Evolutionary conservation across 2,329 filamentous ascomycete genomes (phyloP).

Genomic region (Claviceps quebecensis): DNA sequence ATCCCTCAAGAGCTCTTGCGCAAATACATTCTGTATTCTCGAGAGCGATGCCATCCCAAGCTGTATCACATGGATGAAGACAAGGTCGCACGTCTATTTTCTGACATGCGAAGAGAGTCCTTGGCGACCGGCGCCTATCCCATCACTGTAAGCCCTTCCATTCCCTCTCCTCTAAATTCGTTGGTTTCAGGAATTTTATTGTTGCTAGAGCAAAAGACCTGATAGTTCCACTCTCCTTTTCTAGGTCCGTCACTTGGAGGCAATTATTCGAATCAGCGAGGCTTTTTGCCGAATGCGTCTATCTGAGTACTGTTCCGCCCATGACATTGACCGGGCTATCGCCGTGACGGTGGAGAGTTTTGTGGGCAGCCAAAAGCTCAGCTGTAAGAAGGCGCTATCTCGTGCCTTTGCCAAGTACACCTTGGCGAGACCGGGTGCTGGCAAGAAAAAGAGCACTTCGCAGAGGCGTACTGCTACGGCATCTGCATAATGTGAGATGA

Average conservation of each 20-base stretch:
- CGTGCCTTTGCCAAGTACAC: constrained; percentile 95
- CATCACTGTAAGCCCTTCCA: constrained; percentile 62
- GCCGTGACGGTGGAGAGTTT: constrained; percentile 94
- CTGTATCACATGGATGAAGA: constrained; percentile 96
- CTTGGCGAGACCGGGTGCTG: constrained; percentile 33
- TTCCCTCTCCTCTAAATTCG: neutral
- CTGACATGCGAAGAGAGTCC: constrained; percentile 89
- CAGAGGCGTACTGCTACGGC: constrained; percentile 2
- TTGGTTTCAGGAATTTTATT: neutral
- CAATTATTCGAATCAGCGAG: constrained; percentile 90
- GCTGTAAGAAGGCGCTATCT: constrained; percentile 90
- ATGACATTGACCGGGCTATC: constrained; percentile 93
- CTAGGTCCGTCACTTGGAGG: constrained; percentile 91
- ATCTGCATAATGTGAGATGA: neutral
- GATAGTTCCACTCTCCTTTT: neutral
- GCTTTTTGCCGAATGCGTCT: constrained; percentile 95
- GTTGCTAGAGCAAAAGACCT: constrained; percentile 2
- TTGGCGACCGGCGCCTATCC: constrained; percentile 92
- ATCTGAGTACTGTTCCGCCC: constrained; percentile 81
- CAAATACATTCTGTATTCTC: constrained; percentile 93
- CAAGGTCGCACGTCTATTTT: constrained; percentile 86
- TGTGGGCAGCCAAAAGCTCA: constrained; percentile 90
- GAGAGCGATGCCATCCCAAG: constrained; percentile 80
- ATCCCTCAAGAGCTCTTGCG: constrained; percentile 82
- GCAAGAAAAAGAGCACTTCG: constrained; percentile 9